Base-by-base conservation (phyloP, 2,329 filamentous ascomycete species). In the Botrytis hyacinthi region DNA sequence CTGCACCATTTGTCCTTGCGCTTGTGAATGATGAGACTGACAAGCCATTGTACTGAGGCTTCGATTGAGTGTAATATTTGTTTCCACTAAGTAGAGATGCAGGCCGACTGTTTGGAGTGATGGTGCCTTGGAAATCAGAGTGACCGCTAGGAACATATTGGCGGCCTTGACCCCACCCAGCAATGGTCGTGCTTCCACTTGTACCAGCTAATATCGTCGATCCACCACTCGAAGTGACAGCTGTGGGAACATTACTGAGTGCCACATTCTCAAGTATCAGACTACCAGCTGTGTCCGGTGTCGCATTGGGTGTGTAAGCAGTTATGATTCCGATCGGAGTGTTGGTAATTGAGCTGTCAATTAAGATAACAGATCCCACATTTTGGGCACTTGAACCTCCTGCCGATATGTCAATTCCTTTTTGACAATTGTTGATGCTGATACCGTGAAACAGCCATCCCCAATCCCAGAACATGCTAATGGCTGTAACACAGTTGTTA, bases 391-490 rank as follows among this genome's bases (percentile, higher is more conserved):
- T 80, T 32, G 78, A 76, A 14, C 82, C 84, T 5, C 83, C 84
- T 46, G 81, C 81, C 6, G 81, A 80, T 76, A 90, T 86, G 68
- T 87, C 85, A 9, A 91, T 79, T 16, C 85, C 88, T 46, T 85
- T 83, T 6, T 80, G 79, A 77, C 87, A 89, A 77, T 88, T 87
- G 71, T 84, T 84, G 76, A 90, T 84, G 1, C 75, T 83, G 59
- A 90, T 79, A 6, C 82, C 83, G 74, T 85, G 84, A 74, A 86
- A 88, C 0, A 85, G 87, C 85, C 85, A 90, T 1, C 86, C 86
- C 88, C 89, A 90, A 75, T 88, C 83, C 88, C 88, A 90, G 12
- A 87, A 81, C 76, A 88, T 84, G 48, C 86, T 84, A 61, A 91
- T 87, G 3, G 86, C 87, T 0, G 86, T 89, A 1, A 83, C 81